Evolutionary conservation across 2,329 filamentous ascomycete genomes (phyloP), one percentile per base, ranked within the genome.

Genomic region (Fusarium gaditjirri): DNA sequence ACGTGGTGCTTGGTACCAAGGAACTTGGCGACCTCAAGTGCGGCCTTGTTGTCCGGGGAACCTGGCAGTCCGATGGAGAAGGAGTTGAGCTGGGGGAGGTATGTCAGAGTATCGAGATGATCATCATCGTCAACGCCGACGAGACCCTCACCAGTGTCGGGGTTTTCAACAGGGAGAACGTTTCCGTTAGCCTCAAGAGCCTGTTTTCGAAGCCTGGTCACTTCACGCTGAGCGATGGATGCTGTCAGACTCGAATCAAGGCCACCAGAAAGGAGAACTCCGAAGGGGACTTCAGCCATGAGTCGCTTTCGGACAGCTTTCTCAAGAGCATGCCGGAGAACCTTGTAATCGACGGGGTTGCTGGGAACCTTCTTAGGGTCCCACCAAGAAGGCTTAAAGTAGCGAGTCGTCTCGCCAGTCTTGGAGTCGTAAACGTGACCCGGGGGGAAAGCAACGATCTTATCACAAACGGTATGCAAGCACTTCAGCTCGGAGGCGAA

Each of bases 231-330:
- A 25, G 96, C 95, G 81, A 99, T 98, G 5, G 96, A 91, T 41
- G 96, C 96, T 38, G 98, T 94, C 83, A 99, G 85, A 81, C 94
- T 97, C 50, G 96, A 99, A 83, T 99, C 96, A 56, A 99, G 88
- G 77, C 96, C 96, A 79, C 96, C 96, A 57, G 96, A 99, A 54
- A 99, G 87, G 65, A 99, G 86, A 27, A 99, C 96, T 83, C 96
- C 96, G 81, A 98, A 99, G 21, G 96, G 96, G 39, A 99, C 96
- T 84, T 99, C 96, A 27, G 96, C 96, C 96, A 99, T 99, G 81
- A 99, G 88, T 75, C 96, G 92, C 86, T 99, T 99, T 79, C 95
- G 91, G 63, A 99, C 96, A 16, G 96, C 91, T 83, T 91, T 93
- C 87, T 98, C 96, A 68, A 99, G 87, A 3, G 92, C 91, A 80